Conservation (phyloP, 2,329 filamentous ascomycete species). For the Cryphonectria parasitica region DNA sequence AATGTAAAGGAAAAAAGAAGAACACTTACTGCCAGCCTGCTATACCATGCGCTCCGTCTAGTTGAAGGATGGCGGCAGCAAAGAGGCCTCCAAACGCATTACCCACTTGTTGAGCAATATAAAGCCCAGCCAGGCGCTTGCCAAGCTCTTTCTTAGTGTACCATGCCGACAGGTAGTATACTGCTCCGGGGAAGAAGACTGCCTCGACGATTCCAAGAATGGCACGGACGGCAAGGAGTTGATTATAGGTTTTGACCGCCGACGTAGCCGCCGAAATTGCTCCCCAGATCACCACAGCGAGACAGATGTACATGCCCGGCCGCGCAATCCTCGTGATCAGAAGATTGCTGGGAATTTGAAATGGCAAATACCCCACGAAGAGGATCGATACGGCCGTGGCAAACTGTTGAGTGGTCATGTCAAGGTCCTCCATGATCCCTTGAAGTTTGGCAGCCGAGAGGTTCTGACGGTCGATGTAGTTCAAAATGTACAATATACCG, state of each 20-base stretch:
- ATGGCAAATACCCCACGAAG: constrained; percentile 50
- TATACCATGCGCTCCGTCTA: constrained; percentile 51
- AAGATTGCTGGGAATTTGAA: constrained; percentile 42
- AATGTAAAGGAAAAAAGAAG: background rate
- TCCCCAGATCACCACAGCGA: constrained; percentile 39
- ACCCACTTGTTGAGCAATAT: constrained; percentile 41
- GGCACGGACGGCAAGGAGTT: constrained; percentile 41
- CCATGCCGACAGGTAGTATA: constrained; percentile 47
- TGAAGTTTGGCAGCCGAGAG: constrained; percentile 44
- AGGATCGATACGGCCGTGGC: constrained; percentile 48
- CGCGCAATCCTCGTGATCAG: constrained; percentile 34
- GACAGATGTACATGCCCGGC: constrained; percentile 37
- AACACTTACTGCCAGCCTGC: constrained; percentile 50
- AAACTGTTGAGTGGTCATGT: constrained; percentile 42
- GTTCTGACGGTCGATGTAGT: constrained; percentile 45
- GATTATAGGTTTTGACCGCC: constrained; percentile 39
- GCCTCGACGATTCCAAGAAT: constrained; percentile 44
- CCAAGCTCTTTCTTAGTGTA: constrained; percentile 46
- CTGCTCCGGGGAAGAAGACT: constrained; percentile 43
- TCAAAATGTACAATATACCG: constrained; percentile 44
- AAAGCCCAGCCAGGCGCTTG: constrained; percentile 42
- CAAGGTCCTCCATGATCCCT: constrained; percentile 44
- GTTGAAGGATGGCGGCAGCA: constrained; percentile 51
- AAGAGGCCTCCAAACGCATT: constrained; percentile 56
- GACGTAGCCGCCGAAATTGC: constrained; percentile 40